Base-by-base conservation (phyloP, 768 basidiomycete species). In the Leucocoprinus sp. region DNA sequence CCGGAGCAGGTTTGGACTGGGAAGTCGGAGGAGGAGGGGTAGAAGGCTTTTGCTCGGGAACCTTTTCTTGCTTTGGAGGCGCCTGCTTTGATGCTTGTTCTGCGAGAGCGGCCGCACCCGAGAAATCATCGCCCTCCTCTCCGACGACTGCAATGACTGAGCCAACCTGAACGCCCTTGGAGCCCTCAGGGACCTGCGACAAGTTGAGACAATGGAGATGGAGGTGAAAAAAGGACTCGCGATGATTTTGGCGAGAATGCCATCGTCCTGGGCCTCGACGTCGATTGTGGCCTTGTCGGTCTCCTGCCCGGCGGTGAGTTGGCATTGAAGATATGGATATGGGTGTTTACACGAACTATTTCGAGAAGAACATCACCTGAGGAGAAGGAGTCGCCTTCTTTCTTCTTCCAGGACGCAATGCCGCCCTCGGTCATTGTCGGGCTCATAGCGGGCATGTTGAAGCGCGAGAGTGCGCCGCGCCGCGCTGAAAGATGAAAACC, bases 251-350 rank as follows among this genome's bases (percentile, higher is more conserved):
- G 88, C 93, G 49, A 99, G 70, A 52, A 98, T 68, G 55, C 96
- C 96, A 55, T 99, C 96, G 34, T 98, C 96, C 69, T 93, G 93
- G 7, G 96, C 92, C 68, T 99, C 96, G 27, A 99, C 95, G 68
- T 99, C 96, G 65, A 99, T 98, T 38, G 93, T 93, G 17, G 96
- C 95, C 76, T 99, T 99, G 83, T 99, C 96, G 43, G 96, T 99
- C 84, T 99, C 96, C 92, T 95, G 51, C 11, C 37, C 49, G 37
- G 31, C 47, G 53, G 50, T 22, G 45, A 27, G 41, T 54, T n/a
- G 55, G 50, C 38, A 40, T 50, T 41, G 21, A 22, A 14, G 36
- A 39, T 26, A 17, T 9, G 18, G 35, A n/a, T 33, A 27, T 37
- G 37, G 38, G 43, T 36, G 35, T 23, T 24, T 19, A 45, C 33